Conservation (phyloP, 2,329 filamentous ascomycete genomes). For the Neonectria punicea region DNA sequence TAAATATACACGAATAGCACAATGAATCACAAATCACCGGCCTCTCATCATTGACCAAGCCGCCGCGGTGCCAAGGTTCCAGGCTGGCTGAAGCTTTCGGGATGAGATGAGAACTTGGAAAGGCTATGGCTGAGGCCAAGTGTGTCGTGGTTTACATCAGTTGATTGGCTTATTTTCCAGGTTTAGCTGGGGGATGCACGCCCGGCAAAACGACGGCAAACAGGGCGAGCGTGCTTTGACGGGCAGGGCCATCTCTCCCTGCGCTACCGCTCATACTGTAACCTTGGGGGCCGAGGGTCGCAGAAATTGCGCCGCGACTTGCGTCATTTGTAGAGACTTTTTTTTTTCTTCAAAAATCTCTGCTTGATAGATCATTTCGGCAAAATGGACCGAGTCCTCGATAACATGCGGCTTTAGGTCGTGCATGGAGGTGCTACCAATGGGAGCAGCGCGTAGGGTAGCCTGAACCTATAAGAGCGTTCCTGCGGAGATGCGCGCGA, state of each 20-base stretch:
- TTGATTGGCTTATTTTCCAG: conserved; percentile 28
- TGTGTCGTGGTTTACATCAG: conserved; percentile 6
- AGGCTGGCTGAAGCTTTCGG: conserved; percentile 26
- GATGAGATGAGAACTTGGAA: conserved; percentile 26
- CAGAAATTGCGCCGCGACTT: neutral
- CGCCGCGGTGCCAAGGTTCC: conserved; percentile 15
- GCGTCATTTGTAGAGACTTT: neutral
- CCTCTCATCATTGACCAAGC: conserved; percentile 27
- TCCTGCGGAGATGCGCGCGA: neutral
- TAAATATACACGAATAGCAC: conserved; percentile 26
- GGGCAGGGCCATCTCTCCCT: conserved; percentile 19
- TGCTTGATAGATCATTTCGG: neutral
- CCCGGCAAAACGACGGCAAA: conserved; percentile 38
- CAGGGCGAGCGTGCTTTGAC: conserved; percentile 3
- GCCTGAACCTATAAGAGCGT: neutral
- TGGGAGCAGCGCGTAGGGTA: neutral
- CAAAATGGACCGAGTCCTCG: neutral
- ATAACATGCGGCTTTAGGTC: conserved; percentile 6
- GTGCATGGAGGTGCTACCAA: neutral
- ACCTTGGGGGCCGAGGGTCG: neutral
- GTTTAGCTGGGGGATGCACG: conserved; percentile 32
- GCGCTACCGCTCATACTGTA: neutral
- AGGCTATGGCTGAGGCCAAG: conserved; percentile 41
- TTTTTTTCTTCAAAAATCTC: neutral
- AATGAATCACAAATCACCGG: conserved; percentile 21